These are phyloP conservation scores for Benincasa hispida DNA, from an alignment of 306 rosid species.

Conservation along the genomic window DNA sequence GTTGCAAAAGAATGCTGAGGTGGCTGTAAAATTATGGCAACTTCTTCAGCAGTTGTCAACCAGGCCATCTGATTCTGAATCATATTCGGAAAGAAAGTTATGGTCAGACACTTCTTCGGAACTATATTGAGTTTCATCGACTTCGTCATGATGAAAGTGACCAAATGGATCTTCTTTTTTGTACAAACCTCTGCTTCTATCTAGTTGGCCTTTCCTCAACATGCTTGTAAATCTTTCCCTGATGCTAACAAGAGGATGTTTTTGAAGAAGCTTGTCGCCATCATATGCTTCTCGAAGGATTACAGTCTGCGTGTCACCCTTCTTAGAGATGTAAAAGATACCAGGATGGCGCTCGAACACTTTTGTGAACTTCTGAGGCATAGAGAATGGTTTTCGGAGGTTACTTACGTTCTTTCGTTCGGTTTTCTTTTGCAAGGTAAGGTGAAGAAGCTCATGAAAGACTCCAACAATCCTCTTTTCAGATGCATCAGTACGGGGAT, in stretches of 20 bases:
- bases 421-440: conserved; percentile 60
- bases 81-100: conserved; percentile 21
- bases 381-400: conserved; percentile 46
- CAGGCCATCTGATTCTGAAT: conserved; percentile 22
- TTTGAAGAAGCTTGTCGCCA: conserved; percentile 33
- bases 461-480: conserved; percentile 95
- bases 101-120: conserved; percentile 19
- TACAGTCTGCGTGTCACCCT: conserved; percentile 62
- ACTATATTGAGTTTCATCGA: conserved; percentile 5
- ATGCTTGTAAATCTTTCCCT: conserved; percentile 46
- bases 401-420: conserved; percentile 85
- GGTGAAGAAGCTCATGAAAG: conserved; percentile 85
- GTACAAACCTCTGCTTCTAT: conserved; percentile 56
- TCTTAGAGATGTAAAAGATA: conserved; percentile 68
- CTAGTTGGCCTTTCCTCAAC: conserved; percentile 45
- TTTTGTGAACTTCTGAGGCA: conserved; percentile 84
- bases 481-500: conserved; percentile 72
- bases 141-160: conserved; percentile 3
- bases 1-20: neutral
- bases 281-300: conserved; percentile 69
- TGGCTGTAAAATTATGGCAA: neutral
- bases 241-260: conserved; percentile 46
- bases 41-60: conserved; percentile 1
- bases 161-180: conserved; percentile 19
- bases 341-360: conserved; percentile 95